Evolutionary conservation across 805 yeast species (phyloP).

Genomic region (Metschnikowia baotianmanensis): DNA sequence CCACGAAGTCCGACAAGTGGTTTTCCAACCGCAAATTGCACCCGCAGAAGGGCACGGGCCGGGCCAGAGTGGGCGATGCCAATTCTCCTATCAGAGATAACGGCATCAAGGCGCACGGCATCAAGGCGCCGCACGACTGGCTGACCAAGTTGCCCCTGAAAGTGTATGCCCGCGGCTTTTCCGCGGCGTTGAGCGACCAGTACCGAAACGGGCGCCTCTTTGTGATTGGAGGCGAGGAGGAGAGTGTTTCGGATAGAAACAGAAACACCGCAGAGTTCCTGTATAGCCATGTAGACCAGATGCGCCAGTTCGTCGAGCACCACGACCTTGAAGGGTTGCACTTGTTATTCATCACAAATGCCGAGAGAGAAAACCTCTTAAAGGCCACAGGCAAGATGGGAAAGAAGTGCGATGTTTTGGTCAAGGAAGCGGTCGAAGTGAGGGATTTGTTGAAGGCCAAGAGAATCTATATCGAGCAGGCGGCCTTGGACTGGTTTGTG

Average conservation of each 20-base stretch:
- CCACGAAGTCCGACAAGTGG: slow-evolving; percentile 83
- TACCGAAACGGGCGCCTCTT: slow-evolving; percentile 72
- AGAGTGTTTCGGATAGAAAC: too few relatives aligned
- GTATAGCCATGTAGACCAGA: slow-evolving; percentile 43
- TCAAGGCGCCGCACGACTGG: slow-evolving; percentile 87
- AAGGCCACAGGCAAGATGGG: slow-evolving; percentile 53
- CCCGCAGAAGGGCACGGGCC: slow-evolving; percentile 93
- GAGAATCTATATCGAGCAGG: slow-evolving; percentile 67
- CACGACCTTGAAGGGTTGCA: slow-evolving; percentile 52
- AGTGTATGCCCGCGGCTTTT: slow-evolving; percentile 71
- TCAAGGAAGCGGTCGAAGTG: slow-evolving; percentile 77
- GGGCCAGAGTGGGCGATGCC: slow-evolving; percentile 94
- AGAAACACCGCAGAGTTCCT: slow-evolving; percentile 39
- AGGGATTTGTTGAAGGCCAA: slow-evolving; percentile 81
- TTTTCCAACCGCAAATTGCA: slow-evolving; percentile 78
- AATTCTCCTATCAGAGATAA: slow-evolving; percentile 89
- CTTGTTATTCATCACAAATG: slow-evolving; percentile 67
- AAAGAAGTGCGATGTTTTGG: slow-evolving; percentile 58
- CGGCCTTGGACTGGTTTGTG: slow-evolving; percentile 63
- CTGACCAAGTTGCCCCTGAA: slow-evolving; percentile 72
- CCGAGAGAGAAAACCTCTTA: slow-evolving; percentile 57
- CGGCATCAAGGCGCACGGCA: slow-evolving; percentile 87
- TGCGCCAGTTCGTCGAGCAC: slow-evolving; percentile 47
- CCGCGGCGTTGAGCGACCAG: slow-evolving; percentile 78
- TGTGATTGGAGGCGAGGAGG: slow-evolving; percentile 56